These are phyloP conservation scores for Quercus robur DNA, from an alignment of 306 rosid genomes.

Conservation along the genomic window DNA sequence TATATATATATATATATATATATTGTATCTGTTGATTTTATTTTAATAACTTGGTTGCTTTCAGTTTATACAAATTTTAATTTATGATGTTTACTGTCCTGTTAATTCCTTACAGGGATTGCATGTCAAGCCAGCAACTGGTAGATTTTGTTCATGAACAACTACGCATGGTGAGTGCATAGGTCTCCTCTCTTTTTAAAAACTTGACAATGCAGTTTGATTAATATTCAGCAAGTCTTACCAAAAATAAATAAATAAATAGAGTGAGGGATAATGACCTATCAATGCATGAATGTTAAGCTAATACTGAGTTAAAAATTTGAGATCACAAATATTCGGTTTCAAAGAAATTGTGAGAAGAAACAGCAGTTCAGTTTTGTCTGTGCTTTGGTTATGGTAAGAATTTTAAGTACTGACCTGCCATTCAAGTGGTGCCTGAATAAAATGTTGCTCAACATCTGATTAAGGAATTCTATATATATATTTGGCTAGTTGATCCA, in stretches of 20 bases:
- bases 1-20: no score
- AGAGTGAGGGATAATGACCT: not conserved
- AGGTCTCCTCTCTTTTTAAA: not conserved
- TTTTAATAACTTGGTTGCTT: not conserved
- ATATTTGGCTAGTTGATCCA: not conserved
- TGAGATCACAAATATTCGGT: not conserved
- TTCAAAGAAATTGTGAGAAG: not conserved
- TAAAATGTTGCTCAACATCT: not conserved
- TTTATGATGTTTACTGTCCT: conserved; percentile 12
- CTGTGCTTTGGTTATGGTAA: not conserved
- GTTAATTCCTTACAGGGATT: conserved; percentile 69
- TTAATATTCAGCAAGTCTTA: not conserved
- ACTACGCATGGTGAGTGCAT: conserved; percentile 48
- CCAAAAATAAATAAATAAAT: not conserved
- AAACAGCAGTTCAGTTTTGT: not conserved
- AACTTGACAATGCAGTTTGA: not conserved
- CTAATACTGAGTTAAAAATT: not conserved
- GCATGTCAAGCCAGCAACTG: conserved; percentile 95
- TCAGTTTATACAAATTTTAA: not conserved
- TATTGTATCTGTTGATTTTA: not conserved
- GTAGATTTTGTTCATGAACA: conserved; percentile 81
- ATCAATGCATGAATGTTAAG: not conserved
- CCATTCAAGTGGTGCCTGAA: no score
- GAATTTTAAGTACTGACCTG: no score
- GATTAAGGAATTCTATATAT: not conserved